Base-by-base conservation (phyloP, 495 filamentous ascomycete species). In the Chaetomium cochliodes region DNA sequence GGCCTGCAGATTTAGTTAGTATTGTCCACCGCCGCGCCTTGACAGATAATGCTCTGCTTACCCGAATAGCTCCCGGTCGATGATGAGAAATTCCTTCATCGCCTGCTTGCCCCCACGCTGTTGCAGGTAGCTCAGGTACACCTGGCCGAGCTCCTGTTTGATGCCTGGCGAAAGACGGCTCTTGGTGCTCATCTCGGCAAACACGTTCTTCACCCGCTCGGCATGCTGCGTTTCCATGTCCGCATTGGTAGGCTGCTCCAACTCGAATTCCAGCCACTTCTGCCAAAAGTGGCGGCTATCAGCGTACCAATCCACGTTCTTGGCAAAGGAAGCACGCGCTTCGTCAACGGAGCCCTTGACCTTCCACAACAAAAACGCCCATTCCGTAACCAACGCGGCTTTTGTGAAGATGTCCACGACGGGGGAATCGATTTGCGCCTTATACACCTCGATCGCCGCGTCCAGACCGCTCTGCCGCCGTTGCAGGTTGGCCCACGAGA, bases 231-330 rank as follows among this genome's bases (percentile, higher is more conserved):
- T 53, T 68, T 96, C 91, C 2, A 83, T 84, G 41, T 82, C 83
- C 0, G 79, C 75, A 62, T 80, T 89, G 3, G 90, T 92, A 11
- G 92, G 90, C 71, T 97, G 96, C 44, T 90, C 87, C 47, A 96
- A 80, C 79, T 99, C 94, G 67, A 99, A 97, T 58, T 87, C 79
- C 13, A 98, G 83, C 77, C 91, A 99, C 73, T 87, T 90, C 62
- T 86, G 82, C 93, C 93, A 98, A 84, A 99, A 99, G 25, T 88
- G 82, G n/a, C 86, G 84, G 70, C 91, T 96, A 68, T 93, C 90
- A 18, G 89, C 82, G 75, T 96, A 97, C 81, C 87, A 91, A 67
- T 92, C 86, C 58, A 91, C 83, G 70, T 96, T 92, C 70, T 87
- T 88, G 65, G 89, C 79, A 79, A 90, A 99, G 0, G 96, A 88